Conservation (phyloP, 202 grass and related monocot species). For the Panicum virgatum region DNA sequence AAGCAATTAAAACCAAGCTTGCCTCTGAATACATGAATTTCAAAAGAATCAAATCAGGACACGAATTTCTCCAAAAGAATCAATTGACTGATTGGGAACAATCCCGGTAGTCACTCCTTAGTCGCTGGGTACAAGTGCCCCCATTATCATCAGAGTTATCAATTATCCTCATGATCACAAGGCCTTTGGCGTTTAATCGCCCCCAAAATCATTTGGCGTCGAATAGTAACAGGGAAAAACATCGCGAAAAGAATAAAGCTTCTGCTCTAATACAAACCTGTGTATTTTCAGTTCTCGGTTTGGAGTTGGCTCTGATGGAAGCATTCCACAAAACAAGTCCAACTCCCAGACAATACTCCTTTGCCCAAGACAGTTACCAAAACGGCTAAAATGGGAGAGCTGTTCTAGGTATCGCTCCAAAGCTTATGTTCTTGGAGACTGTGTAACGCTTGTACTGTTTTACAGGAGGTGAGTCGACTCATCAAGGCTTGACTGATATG, state of each 20-base stretch:
- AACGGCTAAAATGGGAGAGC: conserved; percentile 12
- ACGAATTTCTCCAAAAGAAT: background rate
- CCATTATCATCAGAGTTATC: background rate
- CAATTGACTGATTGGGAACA: background rate
- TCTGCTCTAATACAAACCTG: conserved; percentile 32
- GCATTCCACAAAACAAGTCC: conserved; percentile 43
- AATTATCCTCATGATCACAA: background rate
- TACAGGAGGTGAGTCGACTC: conserved; percentile 22
- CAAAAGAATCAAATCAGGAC: background rate
- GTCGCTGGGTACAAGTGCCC: background rate
- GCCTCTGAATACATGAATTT: background rate
- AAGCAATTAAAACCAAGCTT: background rate
- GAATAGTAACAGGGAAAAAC: background rate
- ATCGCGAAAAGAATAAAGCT: background rate
- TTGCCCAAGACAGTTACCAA: conserved; percentile 4
- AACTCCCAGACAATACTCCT: conserved; percentile 38
- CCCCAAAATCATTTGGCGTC: conserved; percentile 16
- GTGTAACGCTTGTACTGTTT: conserved; percentile 30
- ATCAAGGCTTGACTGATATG: conserved; percentile 76
- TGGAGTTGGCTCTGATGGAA: conserved; percentile 43
- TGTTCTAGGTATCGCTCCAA: conserved; percentile 37
- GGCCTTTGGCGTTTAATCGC: background rate
- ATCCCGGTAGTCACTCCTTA: background rate
- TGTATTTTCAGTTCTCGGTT: conserved; percentile 39
- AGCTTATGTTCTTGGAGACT: conserved; percentile 33